Conservation (phyloP, 768 basidiomycete genomes). For the Suillus subalutaceus region DNA sequence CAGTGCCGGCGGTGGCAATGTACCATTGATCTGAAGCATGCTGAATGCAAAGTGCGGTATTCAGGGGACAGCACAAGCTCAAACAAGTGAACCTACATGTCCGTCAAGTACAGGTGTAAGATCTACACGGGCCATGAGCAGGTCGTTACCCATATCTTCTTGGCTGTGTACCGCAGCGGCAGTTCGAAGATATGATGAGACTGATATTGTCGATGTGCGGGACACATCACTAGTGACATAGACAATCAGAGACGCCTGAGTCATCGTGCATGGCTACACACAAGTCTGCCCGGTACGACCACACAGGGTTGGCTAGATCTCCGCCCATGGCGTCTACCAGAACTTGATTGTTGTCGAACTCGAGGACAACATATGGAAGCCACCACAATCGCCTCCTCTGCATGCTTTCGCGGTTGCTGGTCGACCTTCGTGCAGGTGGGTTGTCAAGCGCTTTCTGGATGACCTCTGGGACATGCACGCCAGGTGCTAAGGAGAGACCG, state of each 20-base stretch:
- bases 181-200: constrained; percentile 91
- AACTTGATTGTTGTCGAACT: constrained; percentile 98
- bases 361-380: constrained; percentile 96
- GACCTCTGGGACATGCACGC: constrained; percentile 77
- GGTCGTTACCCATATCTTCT: constrained; percentile 96
- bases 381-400: constrained; percentile 93
- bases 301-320: constrained; percentile 86
- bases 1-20: constrained; percentile 76
- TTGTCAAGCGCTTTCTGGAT: constrained; percentile 81
- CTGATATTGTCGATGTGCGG: constrained; percentile 87
- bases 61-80: constrained; percentile 17
- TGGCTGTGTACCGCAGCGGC: constrained; percentile 69
- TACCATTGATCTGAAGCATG: constrained; percentile 93
- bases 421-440: constrained; percentile 55
- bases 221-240: constrained; percentile 81
- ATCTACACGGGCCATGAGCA: constrained; percentile 92
- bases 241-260: constrained; percentile 12
- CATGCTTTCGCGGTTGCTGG: constrained; percentile 85
- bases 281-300: constrained; percentile 98
- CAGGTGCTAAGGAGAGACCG: constrained; percentile 79
- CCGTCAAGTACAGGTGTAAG: constrained; percentile 82
- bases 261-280: constrained; percentile 44
- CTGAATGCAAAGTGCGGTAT: constrained; percentile 37
- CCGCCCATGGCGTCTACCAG: constrained; percentile 95
- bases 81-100: constrained; percentile 50